Percentiles rank a stretch among this genome's conserved stretches.
phyloP scores from a whole-genome alignment of 805 yeast species.

The Yamadazyma scolyti region DNA sequence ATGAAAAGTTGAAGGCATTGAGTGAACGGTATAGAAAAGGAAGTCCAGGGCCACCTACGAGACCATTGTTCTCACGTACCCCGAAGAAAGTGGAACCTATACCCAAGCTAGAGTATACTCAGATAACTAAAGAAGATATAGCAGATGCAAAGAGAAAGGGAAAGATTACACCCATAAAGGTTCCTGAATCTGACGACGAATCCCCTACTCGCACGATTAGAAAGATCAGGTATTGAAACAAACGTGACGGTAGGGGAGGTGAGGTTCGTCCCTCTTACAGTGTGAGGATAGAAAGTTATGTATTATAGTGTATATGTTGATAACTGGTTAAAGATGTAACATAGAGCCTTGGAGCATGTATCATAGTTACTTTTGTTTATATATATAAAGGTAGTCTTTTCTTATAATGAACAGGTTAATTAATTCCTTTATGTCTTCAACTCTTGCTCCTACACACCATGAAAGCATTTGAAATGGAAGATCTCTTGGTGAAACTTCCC shows the following conservation, averaged over 20 bases:
- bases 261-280: too few relatives aligned
- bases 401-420: slow-evolving; percentile 17
- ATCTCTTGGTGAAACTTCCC: too few relatives aligned
- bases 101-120: too few relatives aligned
- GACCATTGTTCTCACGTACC: slow-evolving; percentile 3
- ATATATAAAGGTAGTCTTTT: slow-evolving; percentile 22
- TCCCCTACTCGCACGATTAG: slow-evolving; percentile 29
- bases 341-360: too few relatives aligned
- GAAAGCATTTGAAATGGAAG: too few relatives aligned
- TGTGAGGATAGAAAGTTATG: slow-evolving; percentile 1
- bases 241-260: background rate
- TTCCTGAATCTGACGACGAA: slow-evolving; percentile 28
- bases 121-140: slow-evolving; percentile 8
- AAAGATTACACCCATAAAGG: slow-evolving; percentile 32
- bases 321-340: too few relatives aligned
- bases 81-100: background rate
- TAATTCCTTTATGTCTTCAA: too few relatives aligned
- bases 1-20: slow-evolving; percentile 31
- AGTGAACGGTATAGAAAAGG: slow-evolving; percentile 28
- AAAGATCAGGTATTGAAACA: slow-evolving; percentile 22
- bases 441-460: too few relatives aligned
- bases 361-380: too few relatives aligned
- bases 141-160: slow-evolving; percentile 34
- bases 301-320: slow-evolving; percentile 3
- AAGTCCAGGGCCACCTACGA: slow-evolving; percentile 7